Evolutionary conservation across 768 basidiomycete species (phyloP), one percentile per base, ranked within the genome.

Genomic region (Phylloporus scabripes): DNA sequence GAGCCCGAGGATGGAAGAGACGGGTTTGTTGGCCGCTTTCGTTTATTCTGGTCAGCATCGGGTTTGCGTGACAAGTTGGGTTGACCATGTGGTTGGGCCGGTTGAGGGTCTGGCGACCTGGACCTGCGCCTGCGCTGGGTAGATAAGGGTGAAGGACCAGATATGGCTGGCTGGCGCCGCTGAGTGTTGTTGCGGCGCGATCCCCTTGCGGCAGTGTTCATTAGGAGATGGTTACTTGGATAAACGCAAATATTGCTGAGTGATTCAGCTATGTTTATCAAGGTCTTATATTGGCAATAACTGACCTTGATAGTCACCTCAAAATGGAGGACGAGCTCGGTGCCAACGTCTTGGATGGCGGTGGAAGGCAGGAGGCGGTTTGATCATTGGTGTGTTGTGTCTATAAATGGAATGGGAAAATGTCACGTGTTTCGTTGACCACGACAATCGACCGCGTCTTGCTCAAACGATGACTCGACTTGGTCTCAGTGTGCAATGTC

Each of bases 41-140:
- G 69, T 53, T 53, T 70, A 23, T 55, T 62, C 32, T 49, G 54
- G 44, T 61, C 62, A 32, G 32, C 31, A 41, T 68, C 70, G 12
- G 50, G 46, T 37, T 49, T 67, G 42, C 54, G 55, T 2, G 50
- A 36, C 41, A 9, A 12, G 42, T 44, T 52, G 9, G 24, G 15
- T 34, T 46, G 47, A 29, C 46, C 42, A 24, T 54, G 53, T 6
- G 57, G 60, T 18, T 64, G 66, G 8, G 37, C 23, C 3, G 50
- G 48, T 18, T 52, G 60, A 26, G 61, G 44, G 34, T 69, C 70
- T 2, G 70, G 67, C 7, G 72, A 72, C 41, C 60, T 61, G 24
- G 72, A 70, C 55, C 67, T 67, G 37, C 59, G 61, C 34, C 67
- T 61, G 39, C 65, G 64, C 17, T 62, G 63, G 41, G 10, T 50